Conservation (phyloP, 75 land plant species). For the Selaginella moellendorffii region DNA sequence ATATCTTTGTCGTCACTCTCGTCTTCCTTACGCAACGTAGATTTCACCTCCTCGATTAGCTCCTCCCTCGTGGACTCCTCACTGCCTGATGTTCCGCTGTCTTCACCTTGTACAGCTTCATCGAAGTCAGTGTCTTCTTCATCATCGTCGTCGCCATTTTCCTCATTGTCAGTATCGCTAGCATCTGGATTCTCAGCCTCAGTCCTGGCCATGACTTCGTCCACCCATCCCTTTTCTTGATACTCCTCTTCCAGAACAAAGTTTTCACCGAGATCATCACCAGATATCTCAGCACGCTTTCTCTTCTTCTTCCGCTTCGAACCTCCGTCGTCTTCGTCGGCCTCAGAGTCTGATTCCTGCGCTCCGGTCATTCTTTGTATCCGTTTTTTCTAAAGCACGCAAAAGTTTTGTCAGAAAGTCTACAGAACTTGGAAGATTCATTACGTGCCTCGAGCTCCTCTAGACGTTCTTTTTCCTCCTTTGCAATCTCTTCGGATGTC, state of each 20-base stretch:
- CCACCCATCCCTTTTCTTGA: constrained; percentile 53
- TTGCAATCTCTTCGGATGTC: constrained; percentile 76
- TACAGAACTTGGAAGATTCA: neutral
- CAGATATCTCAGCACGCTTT: constrained; percentile 35
- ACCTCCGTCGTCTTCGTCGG: constrained; percentile 33
- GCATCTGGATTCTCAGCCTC: constrained; percentile 16
- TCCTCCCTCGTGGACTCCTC: constrained; percentile 15
- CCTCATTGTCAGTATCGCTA: constrained; percentile 23
- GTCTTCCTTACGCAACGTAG: neutral
- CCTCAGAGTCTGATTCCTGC: constrained; percentile 28
- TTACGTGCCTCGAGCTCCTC: constrained; percentile 60
- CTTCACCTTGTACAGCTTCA: constrained; percentile 22
- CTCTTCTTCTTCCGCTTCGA: constrained; percentile 10
- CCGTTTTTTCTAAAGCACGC: constrained; percentile 62
- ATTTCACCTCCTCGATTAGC: too few species aligned
- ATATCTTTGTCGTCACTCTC: neutral
- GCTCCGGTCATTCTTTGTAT: constrained; percentile 63
- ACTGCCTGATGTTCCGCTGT: constrained; percentile 12
- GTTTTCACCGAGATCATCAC: constrained; percentile 94
- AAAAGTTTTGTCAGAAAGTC: neutral
- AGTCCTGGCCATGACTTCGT: constrained; percentile 45
- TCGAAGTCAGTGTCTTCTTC: constrained; percentile 19
- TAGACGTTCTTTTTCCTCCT: constrained; percentile 66
- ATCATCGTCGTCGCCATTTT: constrained; percentile 22
- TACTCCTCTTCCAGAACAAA: constrained; percentile 37